Evolutionary conservation across 768 basidiomycete genomes (phyloP), one percentile per base, ranked within the genome.

Genomic region (Suillus tomentosus): DNA sequence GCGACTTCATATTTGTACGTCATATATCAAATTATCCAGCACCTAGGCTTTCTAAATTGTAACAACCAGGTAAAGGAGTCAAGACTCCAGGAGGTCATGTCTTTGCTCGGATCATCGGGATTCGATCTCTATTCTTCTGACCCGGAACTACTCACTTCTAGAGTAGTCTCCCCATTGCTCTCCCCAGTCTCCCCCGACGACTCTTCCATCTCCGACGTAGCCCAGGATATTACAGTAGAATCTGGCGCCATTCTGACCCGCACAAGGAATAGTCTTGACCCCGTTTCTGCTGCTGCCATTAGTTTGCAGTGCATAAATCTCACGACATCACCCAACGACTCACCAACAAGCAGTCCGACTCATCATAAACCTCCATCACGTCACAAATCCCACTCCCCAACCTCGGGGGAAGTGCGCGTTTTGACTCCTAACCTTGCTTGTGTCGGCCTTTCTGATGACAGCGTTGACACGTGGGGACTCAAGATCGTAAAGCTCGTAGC

Each of bases 401-500:
- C 84, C 3, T 79, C 80, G 40, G 81, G 82, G 59, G 83, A 88
- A 65, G 90, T 93, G 19, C 79, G 79, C 51, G 75, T 91, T 13
- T 81, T 93, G 5, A 74, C 83, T n/a, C 84, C 89, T 37, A 90
- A 91, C 69, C 81, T 93, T 39, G 85, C 89, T 10, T 92, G 89
- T 69, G 89, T 93, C 40, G 91, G 91, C 2, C 79, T 92, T 34
- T 85, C 85, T 47, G 87, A 90, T 69, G 87, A 88, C 66, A 79
- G 80, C 55, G 83, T 86, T 40, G 87, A 91, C 63, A 82, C 84
- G 57, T 93, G 91, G 91, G 83, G 84, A 27, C 81, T 89, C 65
- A 92, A 93, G 78, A 84, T 93, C 50, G 80, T 93, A 65, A 91
- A 91, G 76, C 81, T 92, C 15, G 81, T 93, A 45, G 89, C 90